These are phyloP conservation scores for Metarhizium album DNA, from an alignment of 2,329 filamentous ascomycete species.

Conservation along the genomic window DNA sequence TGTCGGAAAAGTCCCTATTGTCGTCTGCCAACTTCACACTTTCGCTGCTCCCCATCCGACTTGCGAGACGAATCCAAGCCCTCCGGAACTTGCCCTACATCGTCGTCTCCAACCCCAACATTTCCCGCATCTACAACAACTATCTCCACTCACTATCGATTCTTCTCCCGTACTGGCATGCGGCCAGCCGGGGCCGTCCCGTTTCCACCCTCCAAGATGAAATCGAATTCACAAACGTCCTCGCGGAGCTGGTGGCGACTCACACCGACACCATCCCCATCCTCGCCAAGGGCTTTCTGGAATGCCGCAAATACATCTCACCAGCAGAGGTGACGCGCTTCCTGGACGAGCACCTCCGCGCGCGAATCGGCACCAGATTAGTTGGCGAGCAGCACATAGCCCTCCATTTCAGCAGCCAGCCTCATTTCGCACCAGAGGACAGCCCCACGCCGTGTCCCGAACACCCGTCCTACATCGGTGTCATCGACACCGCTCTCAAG, in stretches of 20 bases:
- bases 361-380: slow-evolving; percentile 84
- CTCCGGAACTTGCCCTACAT: slow-evolving; percentile 92
- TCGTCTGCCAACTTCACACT: slow-evolving; percentile 94
- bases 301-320: slow-evolving; percentile 83
- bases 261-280: slow-evolving; percentile 92
- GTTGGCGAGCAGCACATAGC: slow-evolving; percentile 97
- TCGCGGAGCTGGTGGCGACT: slow-evolving; percentile 90
- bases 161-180: slow-evolving; percentile 65
- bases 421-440: slow-evolving; percentile 50
- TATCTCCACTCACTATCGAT: slow-evolving; percentile 90
- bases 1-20: slow-evolving; percentile 69
- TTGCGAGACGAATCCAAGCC: slow-evolving; percentile 88
- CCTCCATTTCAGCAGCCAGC: slow-evolving; percentile 62
- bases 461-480: slow-evolving; percentile 68
- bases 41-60: slow-evolving; percentile 77
- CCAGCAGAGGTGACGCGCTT: slow-evolving; percentile 78
- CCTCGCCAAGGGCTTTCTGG: slow-evolving; percentile 82
- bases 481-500: slow-evolving; percentile 83
- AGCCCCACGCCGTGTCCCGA: slow-evolving; percentile 40
- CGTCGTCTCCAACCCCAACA: slow-evolving; percentile 94
- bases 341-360: slow-evolving; percentile 85
- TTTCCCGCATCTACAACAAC: slow-evolving; percentile 89
- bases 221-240: slow-evolving; percentile 80
- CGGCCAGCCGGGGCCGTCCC: slow-evolving; percentile 29
- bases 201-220: slow-evolving; percentile 67